Evolutionary conservation across 2,329 filamentous ascomycete species (phyloP), one percentile per base, ranked within the genome.

Genomic region (Basipetospora sp.): DNA sequence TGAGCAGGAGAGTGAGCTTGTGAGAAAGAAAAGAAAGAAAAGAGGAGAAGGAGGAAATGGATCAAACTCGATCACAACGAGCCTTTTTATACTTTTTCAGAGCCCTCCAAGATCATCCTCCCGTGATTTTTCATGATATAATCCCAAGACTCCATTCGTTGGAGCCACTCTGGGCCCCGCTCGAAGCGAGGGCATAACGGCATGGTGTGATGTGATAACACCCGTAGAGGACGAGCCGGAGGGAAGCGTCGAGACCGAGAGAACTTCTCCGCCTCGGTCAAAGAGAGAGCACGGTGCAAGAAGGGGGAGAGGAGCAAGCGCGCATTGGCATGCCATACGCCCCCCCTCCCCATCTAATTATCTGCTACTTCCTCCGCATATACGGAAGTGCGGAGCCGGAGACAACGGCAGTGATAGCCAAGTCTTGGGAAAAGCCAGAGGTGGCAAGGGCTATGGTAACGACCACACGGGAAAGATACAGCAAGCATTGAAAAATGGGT

Each of bases 31-130:
- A 27, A 20, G 59, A 56, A 57, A 57, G 59, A 65, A 67, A 65
- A 40, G 31, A 40, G 60, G 71, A 64, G 63, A 69, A 66, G 59
- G 62, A 70, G 54, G 55, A 60, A 53, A 53, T 41, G 44, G 44
- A 48, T 49, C 50, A 50, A 57, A 54, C 50, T 55, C 48, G 63
- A 65, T 58, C 58, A 68, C 58, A 56, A 58, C 53, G 50, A 52
- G 54, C 57, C 69, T 60, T 74, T 77, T 78, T 78, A 78, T 78
- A 77, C 62, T 65, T 70, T 64, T 71, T 53, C 52, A 43, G 43
- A 47, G 47, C 50, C 52, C 48, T 52, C 51, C n/a, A 27, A 18
- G 4, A 15, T 10, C 16, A 14, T 14, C 34, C 36, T 27, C 38
- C 27, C 38, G 38, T 40, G 38, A 40, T 40, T 31, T n/a, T 14